Conservation (phyloP, 768 basidiomycete genomes). For the Suillus subaureus region DNA sequence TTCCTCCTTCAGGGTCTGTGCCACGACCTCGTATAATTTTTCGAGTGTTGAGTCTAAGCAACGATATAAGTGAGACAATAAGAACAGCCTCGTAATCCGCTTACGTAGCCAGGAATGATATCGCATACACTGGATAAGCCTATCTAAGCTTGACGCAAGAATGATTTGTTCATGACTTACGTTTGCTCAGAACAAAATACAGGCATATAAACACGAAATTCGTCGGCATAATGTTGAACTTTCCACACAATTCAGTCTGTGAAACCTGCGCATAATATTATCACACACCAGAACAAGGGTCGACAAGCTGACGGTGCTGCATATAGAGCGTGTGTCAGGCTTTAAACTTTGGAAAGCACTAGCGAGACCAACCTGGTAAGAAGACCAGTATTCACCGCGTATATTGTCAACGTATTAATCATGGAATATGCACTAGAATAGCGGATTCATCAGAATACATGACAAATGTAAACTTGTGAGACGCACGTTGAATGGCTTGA, state of each 20-base stretch:
- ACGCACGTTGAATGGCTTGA: constrained; percentile 49
- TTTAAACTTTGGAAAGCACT: background rate
- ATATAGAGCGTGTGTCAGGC: constrained; percentile 5
- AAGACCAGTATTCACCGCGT: constrained; percentile 63
- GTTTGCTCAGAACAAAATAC: constrained; percentile 68
- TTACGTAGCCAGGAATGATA: constrained; percentile 69
- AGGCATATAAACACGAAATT: constrained; percentile 63
- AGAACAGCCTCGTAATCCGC: constrained; percentile 19
- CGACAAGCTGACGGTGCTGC: constrained; percentile 38
- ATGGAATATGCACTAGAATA: constrained; percentile 52
- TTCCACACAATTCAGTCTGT: background rate
- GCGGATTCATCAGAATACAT: constrained; percentile 5
- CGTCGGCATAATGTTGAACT: constrained; percentile 57
- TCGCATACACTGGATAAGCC: constrained; percentile 51
- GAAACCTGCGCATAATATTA: background rate
- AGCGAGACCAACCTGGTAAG: constrained; percentile 52
- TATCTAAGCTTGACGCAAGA: constrained; percentile 7
- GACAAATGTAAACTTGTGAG: background rate
- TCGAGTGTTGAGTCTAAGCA: constrained; percentile 60
- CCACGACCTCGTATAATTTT: constrained; percentile 54
- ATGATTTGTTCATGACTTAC: constrained; percentile 40
- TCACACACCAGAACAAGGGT: constrained; percentile 57
- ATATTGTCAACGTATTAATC: constrained; percentile 57
- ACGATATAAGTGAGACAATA: constrained; percentile 16
- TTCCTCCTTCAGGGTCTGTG: constrained; percentile 44